Conservation (phyloP, 768 basidiomycete species). For the Nidula microcarpa region DNA sequence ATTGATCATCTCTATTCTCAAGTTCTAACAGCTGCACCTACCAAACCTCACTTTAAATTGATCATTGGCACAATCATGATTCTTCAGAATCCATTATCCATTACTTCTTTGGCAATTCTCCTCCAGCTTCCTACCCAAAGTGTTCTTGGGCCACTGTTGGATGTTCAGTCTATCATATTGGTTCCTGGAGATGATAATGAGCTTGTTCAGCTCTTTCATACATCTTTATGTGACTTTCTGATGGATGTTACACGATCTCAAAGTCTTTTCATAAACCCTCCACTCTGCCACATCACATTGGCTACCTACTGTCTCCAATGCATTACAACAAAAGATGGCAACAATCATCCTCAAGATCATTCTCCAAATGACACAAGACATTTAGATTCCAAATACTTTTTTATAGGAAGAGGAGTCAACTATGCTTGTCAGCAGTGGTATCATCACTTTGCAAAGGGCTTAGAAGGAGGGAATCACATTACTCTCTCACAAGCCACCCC, state of each 20-base stretch:
- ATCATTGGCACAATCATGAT: not conserved
- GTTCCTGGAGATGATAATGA: constrained; percentile 1
- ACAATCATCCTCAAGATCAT: no score
- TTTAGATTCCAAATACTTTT: no score
- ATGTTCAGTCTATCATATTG: not conserved
- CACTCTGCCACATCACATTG: not conserved
- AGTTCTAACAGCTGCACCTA: not conserved
- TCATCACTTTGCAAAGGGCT: no score
- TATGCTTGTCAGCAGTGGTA: no score
- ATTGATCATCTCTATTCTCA: constrained; percentile 1
- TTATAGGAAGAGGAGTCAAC: no score
- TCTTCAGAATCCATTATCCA: not conserved
- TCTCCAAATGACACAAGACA: no score
- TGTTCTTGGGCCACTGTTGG: not conserved
- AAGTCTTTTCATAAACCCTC: not conserved
- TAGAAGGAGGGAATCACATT: no score
- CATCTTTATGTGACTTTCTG: constrained; percentile 1
- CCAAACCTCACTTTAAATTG: not conserved
- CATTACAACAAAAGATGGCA: no score
- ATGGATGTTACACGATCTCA: not conserved
- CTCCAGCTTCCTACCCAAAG: not conserved
- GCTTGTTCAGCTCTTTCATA: not conserved
- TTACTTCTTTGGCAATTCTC: not conserved
- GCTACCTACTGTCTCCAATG: no score
- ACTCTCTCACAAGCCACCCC: no score